These are phyloP conservation scores for Penstemon barbatus DNA, from an alignment of 257 asterid genomes.

Conservation along the genomic window DNA sequence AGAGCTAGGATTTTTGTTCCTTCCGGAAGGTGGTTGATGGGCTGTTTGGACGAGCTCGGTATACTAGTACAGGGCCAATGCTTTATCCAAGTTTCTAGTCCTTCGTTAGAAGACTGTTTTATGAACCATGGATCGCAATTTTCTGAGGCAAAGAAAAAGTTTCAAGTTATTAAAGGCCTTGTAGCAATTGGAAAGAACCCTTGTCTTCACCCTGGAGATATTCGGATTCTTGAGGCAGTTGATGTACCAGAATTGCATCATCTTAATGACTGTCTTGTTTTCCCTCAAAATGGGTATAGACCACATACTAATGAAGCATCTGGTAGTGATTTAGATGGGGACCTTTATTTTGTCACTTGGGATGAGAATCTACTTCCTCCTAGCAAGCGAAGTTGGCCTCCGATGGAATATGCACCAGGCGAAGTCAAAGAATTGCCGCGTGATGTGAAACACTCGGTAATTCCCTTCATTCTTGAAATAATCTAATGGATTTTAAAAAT, in stretches of 20 bases:
- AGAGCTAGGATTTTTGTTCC: conserved; percentile 81
- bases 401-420: conserved; percentile 79
- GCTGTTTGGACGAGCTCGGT: conserved; percentile 87
- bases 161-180: conserved; percentile 61
- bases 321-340: conserved; percentile 97
- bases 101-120: conserved; percentile 69
- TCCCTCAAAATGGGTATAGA: conserved; percentile 88
- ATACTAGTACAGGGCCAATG: conserved; percentile 81
- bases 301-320: conserved; percentile 95
- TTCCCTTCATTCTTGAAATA: conserved; percentile 18
- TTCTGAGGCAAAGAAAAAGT: conserved; percentile 46
- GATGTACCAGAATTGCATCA: conserved; percentile 63
- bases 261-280: conserved; percentile 78
- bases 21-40: conserved; percentile 92
- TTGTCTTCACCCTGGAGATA: conserved; percentile 95
- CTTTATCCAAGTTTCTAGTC: conserved; percentile 76
- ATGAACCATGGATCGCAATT: conserved; percentile 67
- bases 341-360: conserved; percentile 92
- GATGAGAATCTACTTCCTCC: conserved; percentile 91
- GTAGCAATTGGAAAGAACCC: conserved; percentile 91
- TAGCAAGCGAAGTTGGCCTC: conserved; percentile 69
- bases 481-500: neutral
- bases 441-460: conserved; percentile 53
- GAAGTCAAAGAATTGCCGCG: conserved; percentile 51
- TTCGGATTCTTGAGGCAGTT: conserved; percentile 82